Percentiles rank a stretch among this genome's conserved stretches.
Evolutionary conservation across 2,329 filamentous ascomycete genomes (phyloP).

Genomic region (Phyllosticta capitalensis): DNA sequence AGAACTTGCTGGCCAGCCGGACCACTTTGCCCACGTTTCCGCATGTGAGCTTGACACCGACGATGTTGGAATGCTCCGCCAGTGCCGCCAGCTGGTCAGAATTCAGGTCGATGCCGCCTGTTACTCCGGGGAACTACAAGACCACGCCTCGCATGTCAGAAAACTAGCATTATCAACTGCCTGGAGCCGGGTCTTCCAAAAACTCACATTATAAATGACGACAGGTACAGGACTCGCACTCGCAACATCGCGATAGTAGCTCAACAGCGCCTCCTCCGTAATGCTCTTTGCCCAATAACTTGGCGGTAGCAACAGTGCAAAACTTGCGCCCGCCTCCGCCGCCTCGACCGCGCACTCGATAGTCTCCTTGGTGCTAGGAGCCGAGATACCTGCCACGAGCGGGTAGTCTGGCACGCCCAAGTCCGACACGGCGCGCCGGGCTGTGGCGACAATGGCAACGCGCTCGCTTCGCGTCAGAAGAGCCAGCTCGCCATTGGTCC

Average conservation of each 20-base stretch:
- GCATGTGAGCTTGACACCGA: constrained; percentile 58
- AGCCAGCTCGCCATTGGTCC: constrained; percentile 40
- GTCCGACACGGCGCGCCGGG: constrained; percentile 30
- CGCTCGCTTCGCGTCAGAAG: constrained; percentile 35
- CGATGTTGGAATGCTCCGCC: constrained; percentile 46
- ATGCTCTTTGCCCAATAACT: constrained; percentile 34
- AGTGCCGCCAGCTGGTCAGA: constrained; percentile 50
- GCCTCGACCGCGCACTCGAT: constrained; percentile 31
- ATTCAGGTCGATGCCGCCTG: constrained; percentile 59
- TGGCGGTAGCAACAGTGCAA: constrained; percentile 31
- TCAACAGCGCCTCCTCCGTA: constrained; percentile 24
- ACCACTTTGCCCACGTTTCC: constrained; percentile 53
- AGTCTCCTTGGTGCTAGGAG: constrained; percentile 28
- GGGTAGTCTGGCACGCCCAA: constrained; percentile 29
- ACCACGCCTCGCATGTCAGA: neutral
- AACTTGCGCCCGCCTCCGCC: constrained; percentile 29
- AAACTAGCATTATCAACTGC: neutral
- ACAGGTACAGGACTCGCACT: constrained; percentile 23
- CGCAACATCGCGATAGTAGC: constrained; percentile 31
- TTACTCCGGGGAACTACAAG: constrained; percentile 52
- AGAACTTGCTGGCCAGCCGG: constrained; percentile 43
- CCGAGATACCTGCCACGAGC: constrained; percentile 38
- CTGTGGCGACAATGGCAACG: constrained; percentile 32
- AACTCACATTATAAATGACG: constrained; percentile 21
- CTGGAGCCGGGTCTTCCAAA: neutral